A percentile compares a stretch with the other conserved stretches of the same genome.
These are phyloP conservation scores for Mycena kentingensis DNA, from an alignment of 768 basidiomycete species.

Conservation along the genomic window DNA sequence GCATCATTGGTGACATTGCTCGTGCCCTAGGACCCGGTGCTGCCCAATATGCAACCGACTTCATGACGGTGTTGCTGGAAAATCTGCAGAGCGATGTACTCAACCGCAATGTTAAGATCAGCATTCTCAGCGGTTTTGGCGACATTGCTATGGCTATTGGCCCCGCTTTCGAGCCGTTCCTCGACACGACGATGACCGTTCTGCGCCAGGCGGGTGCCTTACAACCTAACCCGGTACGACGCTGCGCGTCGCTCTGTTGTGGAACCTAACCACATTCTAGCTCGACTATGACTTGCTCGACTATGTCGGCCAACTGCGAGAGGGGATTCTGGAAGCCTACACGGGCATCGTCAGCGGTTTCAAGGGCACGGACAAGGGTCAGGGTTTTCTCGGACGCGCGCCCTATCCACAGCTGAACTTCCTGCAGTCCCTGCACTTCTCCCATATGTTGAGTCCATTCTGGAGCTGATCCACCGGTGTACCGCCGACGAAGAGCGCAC, in stretches of 20 bases:
- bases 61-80: conserved; percentile 92
- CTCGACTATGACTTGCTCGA: conserved; percentile 90
- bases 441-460: conserved; percentile 69
- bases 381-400: conserved; percentile 11
- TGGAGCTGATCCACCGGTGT: conserved; percentile 81
- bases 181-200: conserved; percentile 89
- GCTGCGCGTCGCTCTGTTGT: neutral
- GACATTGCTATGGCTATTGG: conserved; percentile 95
- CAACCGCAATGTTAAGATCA: conserved; percentile 93
- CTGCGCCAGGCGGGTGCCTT: conserved; percentile 88
- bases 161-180: conserved; percentile 81
- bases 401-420: conserved; percentile 9
- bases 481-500: conserved; percentile 81
- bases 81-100: conserved; percentile 89
- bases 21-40: conserved; percentile 87
- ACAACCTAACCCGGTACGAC: conserved; percentile 80
- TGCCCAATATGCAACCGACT: conserved; percentile 78
- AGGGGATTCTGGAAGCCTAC: conserved; percentile 96
- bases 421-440: conserved; percentile 55
- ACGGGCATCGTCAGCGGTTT: conserved; percentile 91
- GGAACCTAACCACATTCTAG: conserved; percentile 34
- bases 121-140: conserved; percentile 93
- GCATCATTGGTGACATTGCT: conserved; percentile 95
- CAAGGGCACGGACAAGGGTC: conserved; percentile 82
- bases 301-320: conserved; percentile 86